phyloP scores from a whole-genome alignment of 2,329 filamentous ascomycete genomes.

The Elsinoe necatrix region DNA sequence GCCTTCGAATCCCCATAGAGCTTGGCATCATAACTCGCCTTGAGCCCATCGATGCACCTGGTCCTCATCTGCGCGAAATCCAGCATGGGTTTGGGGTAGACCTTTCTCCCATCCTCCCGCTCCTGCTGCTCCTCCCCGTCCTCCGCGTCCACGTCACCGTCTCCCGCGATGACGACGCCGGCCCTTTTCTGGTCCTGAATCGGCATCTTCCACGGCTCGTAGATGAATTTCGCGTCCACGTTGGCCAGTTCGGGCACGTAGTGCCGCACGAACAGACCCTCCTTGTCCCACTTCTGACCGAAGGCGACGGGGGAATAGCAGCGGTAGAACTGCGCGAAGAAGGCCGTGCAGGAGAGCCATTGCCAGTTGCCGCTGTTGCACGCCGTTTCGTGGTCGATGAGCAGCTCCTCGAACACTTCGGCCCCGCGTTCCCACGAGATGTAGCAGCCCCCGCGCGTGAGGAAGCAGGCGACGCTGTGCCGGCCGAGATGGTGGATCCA shows the following conservation, averaged over 20 bases:
- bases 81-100: constrained; percentile 70
- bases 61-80: constrained; percentile 58
- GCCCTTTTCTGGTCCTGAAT: constrained; percentile 60
- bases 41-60: constrained; percentile 59
- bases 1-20: constrained; percentile 55
- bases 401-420: constrained; percentile 67
- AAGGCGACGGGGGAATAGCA: constrained; percentile 65
- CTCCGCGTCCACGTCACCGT: constrained; percentile 34
- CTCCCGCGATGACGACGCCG: constrained; percentile 52
- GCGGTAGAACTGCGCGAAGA: constrained; percentile 63
- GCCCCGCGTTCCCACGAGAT: constrained; percentile 70
- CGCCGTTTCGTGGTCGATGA: constrained; percentile 66
- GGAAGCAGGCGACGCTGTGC: constrained; percentile 70
- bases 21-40: constrained; percentile 58
- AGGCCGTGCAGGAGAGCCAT: constrained; percentile 67
- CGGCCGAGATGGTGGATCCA: constrained; percentile 75
- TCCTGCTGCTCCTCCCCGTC: too few species aligned
- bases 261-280: constrained; percentile 54
- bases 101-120: constrained; percentile 35
- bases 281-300: constrained; percentile 65
- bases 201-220: constrained; percentile 70
- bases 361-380: constrained; percentile 73
- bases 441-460: constrained; percentile 72
- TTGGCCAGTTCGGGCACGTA: constrained; percentile 60
- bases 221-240: constrained; percentile 62